A percentile compares a stretch with the other conserved stretches of the same genome.
Conservation (phyloP, 2,329 filamentous ascomycete genomes). For the Fusarium globosum region DNA sequence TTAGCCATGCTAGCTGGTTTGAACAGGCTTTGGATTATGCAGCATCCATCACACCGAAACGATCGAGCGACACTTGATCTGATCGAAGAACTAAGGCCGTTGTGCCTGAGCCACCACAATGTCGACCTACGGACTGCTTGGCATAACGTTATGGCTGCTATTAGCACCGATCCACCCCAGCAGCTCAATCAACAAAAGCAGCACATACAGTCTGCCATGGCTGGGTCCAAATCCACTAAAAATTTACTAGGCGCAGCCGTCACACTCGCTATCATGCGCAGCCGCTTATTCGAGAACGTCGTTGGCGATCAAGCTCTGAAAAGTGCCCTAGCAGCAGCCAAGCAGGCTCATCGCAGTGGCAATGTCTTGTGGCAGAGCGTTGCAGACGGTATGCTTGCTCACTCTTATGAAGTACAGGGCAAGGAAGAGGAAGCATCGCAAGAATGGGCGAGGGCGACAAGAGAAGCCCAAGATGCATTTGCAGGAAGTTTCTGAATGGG, state of each 20-base stretch:
- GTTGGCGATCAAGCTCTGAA: slow-evolving; percentile 84
- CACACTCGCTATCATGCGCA: slow-evolving; percentile 86
- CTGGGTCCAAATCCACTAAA: slow-evolving; percentile 72
- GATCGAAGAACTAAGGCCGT: slow-evolving; percentile 72
- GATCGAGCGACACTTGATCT: slow-evolving; percentile 69
- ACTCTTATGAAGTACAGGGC: slow-evolving; percentile 79
- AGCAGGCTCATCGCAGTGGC: slow-evolving; percentile 75
- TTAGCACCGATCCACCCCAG: slow-evolving; percentile 69
- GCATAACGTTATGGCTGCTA: slow-evolving; percentile 77
- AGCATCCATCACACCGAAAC: slow-evolving; percentile 67
- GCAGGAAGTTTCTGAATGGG: slow-evolving; percentile 44
- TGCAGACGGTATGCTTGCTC: slow-evolving; percentile 80
- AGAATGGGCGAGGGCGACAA: slow-evolving; percentile 56
- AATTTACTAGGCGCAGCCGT: slow-evolving; percentile 88
- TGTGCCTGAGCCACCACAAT: slow-evolving; percentile 77
- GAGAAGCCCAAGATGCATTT: slow-evolving; percentile 58
- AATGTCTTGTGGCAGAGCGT: slow-evolving; percentile 84
- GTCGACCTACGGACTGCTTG: slow-evolving; percentile 82
- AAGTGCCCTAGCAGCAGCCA: slow-evolving; percentile 75
- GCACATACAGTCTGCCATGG: slow-evolving; percentile 78
- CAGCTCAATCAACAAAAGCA: slow-evolving; percentile 83
- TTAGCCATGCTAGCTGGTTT: slow-evolving; percentile 73
- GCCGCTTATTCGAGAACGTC: slow-evolving; percentile 82
- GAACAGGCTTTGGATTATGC: slow-evolving; percentile 79
- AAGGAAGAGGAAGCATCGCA: slow-evolving; percentile 59